Conservation (phyloP, 2,329 filamentous ascomycete species). For the Exophiala mesophila region DNA sequence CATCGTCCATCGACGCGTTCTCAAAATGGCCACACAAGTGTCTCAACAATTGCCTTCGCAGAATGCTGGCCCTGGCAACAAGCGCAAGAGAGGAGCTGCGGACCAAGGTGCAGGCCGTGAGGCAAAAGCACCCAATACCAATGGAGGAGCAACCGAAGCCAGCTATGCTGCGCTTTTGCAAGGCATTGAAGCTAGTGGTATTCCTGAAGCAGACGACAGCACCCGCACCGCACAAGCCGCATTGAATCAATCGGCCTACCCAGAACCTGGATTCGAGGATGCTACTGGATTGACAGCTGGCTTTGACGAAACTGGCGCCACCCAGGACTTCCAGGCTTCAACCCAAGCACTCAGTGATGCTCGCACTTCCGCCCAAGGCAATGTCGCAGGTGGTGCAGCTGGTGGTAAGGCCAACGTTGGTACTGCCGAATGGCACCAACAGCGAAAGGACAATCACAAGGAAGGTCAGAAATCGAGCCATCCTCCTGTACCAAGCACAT, state of each 20-base stretch:
- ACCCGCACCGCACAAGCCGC: conserved; percentile 45
- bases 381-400: no score
- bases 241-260: conserved; percentile 42
- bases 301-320: conserved; percentile 24
- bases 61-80: conserved; percentile 20
- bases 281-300: conserved; percentile 20
- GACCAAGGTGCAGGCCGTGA: conserved; percentile 22
- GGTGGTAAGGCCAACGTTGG: conserved; percentile 78
- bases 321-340: background rate
- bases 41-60: background rate
- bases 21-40: conserved; percentile 4
- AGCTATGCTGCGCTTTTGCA: conserved; percentile 46
- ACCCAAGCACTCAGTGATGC: conserved; percentile 33
- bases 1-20: background rate
- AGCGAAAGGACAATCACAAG: conserved; percentile 97
- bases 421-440: conserved; percentile 95
- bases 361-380: conserved; percentile 28
- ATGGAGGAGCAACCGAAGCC: conserved; percentile 30
- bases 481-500: background rate
- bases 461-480: conserved; percentile 61
- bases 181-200: conserved; percentile 50
- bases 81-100: conserved; percentile 24
- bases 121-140: conserved; percentile 20
- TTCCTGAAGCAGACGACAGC: conserved; percentile 32
- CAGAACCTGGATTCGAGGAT: conserved; percentile 37